These are phyloP conservation scores for Phytophthora hybrid DNA, from an alignment of 352 stramenopile species.

Conservation along the genomic window DNA sequence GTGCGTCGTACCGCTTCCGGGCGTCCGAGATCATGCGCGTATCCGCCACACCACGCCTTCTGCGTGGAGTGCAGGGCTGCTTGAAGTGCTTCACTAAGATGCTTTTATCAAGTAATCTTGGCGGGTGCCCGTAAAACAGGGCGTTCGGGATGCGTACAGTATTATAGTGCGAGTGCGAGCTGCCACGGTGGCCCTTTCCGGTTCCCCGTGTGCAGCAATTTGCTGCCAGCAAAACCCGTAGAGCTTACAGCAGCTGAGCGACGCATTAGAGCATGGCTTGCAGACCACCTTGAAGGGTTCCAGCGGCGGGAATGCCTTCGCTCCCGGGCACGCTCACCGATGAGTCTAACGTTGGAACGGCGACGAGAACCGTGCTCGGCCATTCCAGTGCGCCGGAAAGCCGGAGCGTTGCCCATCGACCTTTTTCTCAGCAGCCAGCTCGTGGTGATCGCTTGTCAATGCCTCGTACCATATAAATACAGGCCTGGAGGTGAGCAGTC, in stretches of 20 bases:
- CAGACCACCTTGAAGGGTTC: constrained; percentile 31
- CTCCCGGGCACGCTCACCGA: neutral
- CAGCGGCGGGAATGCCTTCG: constrained; percentile 25
- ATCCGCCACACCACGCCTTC: neutral
- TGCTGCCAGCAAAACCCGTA: too few relatives aligned
- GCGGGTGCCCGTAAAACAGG: neutral
- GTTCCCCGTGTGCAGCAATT: too few relatives aligned
- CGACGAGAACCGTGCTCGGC: neutral
- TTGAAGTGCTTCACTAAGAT: neutral
- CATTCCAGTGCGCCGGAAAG: constrained; percentile 31
- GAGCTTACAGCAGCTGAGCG: constrained; percentile 2
- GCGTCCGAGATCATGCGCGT: neutral
- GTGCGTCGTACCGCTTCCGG: neutral
- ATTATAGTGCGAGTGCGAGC: too few relatives aligned
- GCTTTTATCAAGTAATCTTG: neutral
- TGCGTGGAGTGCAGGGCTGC: neutral
- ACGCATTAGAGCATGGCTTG: constrained; percentile 14
- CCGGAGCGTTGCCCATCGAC: constrained; percentile 11
- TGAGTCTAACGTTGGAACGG: constrained; percentile 24
- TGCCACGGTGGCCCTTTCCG: neutral
- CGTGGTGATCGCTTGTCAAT: neutral
- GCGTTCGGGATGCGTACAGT: too few relatives aligned
- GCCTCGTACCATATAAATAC: neutral
- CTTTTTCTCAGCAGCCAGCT: constrained; percentile 36
- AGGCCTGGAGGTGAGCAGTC: neutral